Evolutionary conservation across 176 grass and related monocot genomes (phyloP), one percentile per base, ranked within the genome.

Genomic region (Aegilops tauschii): DNA sequence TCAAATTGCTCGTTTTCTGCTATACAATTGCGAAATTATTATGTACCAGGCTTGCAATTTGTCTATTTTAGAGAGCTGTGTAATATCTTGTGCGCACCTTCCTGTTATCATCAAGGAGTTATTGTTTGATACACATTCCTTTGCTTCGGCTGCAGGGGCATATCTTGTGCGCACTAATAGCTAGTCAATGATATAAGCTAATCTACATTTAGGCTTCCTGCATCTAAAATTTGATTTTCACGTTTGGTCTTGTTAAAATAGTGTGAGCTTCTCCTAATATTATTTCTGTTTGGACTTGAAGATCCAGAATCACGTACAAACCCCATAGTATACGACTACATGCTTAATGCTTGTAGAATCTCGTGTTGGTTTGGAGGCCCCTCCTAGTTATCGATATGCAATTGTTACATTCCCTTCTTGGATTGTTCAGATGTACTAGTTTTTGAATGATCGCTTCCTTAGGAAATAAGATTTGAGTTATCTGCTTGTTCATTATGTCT

Each of bases 321-420:
- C 67, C 61, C 5, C 2, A 9, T 72, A 21, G 25, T 45, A 10
- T 69, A 69, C 16, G 18, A 69, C 66, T 35, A 63, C 21, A 14
- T 45, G 25, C 23, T 73, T 20, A 47, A 45, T 35, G 63, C 31
- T 37, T 36, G 36, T 47, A 36, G 64, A 49, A 37, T 70, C 35
- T 42, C 0, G 27, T 70, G 5, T 81, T 87, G 80, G 58, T 31
- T 72, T 27, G 25, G 37, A 79, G 21, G 13, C 29, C 12, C 65
- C 36, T 82, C 66, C 6, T 65, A 80, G 77, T 42, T 86, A 77
- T 71, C 32, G 32, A 49, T 90, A 71, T 90, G 83, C 68, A 25
- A 25, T 50, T 82, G 18, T n/a, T 86, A 42, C 61, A 73, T 45
- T 79, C n/a, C 75, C 20, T 66, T 76, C 18, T 66, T 42, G 23